Conservation (phyloP, 257 asterid species). For the Salvia splendens region DNA sequence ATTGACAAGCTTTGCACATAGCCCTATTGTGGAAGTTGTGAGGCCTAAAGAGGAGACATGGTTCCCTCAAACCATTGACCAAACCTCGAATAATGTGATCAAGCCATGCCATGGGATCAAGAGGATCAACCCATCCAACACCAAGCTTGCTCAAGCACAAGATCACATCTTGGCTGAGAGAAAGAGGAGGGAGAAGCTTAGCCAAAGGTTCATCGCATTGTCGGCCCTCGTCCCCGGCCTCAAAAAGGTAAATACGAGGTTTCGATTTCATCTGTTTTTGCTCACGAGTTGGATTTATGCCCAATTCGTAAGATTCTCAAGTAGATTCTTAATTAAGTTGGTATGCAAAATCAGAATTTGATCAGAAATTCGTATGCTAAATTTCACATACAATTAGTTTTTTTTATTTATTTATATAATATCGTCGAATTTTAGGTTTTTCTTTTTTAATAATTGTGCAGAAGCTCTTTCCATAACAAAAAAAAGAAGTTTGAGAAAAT, state of each 20-base stretch:
- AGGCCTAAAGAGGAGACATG: constrained; percentile 61
- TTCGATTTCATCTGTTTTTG: too few relatives aligned
- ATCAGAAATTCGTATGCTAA: too few relatives aligned
- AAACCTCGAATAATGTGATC: constrained; percentile 33
- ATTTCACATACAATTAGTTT: too few relatives aligned
- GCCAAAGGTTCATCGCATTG: constrained; percentile 76
- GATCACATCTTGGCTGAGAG: constrained; percentile 89
- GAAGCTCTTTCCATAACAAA: too few relatives aligned
- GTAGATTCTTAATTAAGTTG: too few relatives aligned
- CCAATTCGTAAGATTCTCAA: too few relatives aligned
- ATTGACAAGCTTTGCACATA: background rate
- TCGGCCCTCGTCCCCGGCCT: constrained; percentile 86
- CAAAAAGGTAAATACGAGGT: constrained; percentile 55
- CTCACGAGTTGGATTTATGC: too few relatives aligned
- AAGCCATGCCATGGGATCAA: constrained; percentile 52
- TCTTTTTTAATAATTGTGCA: too few relatives aligned
- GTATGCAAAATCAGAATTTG: too few relatives aligned
- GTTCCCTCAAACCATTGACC: constrained; percentile 38
- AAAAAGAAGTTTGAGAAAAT: too few relatives aligned
- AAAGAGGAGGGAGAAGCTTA: constrained; percentile 76
- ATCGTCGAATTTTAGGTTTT: too few relatives aligned
- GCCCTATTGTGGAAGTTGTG: constrained; percentile 33
- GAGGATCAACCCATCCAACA: constrained; percentile 35
- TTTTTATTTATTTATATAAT: too few relatives aligned
- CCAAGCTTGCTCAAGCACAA: constrained; percentile 53